A percentile compares a stretch with the other conserved stretches of the same genome.
phyloP scores from a whole-genome alignment of 2,329 filamentous ascomycete genomes.

The Aspergillus flavus region DNA sequence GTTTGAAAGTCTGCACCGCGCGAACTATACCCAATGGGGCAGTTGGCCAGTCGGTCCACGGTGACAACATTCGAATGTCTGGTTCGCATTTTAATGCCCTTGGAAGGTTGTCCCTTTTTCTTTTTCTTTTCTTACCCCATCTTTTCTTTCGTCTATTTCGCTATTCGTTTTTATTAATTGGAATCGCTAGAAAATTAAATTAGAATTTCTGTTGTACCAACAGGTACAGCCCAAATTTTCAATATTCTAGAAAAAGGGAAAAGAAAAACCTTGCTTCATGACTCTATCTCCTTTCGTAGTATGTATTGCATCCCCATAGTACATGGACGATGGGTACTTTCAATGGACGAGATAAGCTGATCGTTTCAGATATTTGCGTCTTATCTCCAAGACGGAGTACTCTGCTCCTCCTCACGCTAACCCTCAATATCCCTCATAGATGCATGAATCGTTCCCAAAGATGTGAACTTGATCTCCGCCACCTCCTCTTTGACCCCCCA shows the following conservation, averaged over 20 bases:
- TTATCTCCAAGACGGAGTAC: constrained; percentile 5
- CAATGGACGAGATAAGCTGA: background rate
- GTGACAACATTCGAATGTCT: constrained; percentile 1
- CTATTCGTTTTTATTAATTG: too few species aligned
- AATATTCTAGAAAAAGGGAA: background rate
- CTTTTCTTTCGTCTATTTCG: too few species aligned
- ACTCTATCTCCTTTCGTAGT: background rate
- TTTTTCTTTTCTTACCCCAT: background rate
- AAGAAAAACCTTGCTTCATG: background rate
- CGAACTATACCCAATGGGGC: background rate
- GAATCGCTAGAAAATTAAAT: background rate
- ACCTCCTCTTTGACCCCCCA: background rate
- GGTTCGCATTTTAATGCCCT: background rate
- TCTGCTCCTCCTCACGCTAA: constrained; percentile 4
- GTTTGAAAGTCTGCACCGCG: background rate
- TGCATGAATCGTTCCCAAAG: background rate
- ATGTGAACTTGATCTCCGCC: constrained; percentile 7
- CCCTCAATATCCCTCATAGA: background rate
- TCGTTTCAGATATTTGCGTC: background rate
- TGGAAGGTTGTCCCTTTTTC: background rate
- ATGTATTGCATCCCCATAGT: too few species aligned
- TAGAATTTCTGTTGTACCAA: background rate
- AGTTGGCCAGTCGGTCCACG: background rate
- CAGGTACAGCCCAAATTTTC: background rate
- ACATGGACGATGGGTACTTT: background rate